phyloP scores from a whole-genome alignment of 176 grass and related monocot species.

The Oryza longistaminata region DNA sequence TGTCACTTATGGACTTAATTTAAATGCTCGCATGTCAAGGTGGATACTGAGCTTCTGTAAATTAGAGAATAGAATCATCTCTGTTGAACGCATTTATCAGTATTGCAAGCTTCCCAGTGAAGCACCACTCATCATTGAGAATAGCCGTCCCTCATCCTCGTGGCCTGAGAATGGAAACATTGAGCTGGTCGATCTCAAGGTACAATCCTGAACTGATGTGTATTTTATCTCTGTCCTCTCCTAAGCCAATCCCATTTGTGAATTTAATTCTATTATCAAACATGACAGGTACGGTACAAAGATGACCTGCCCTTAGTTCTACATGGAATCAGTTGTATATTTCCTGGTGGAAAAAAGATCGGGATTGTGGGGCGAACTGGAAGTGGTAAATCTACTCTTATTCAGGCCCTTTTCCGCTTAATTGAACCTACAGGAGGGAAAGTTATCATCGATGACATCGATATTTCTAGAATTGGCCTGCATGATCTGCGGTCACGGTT shows the following conservation, averaged over 20 bases:
- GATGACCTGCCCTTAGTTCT: constrained; percentile 86
- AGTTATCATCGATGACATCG: constrained; percentile 78
- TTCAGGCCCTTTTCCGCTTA: constrained; percentile 94
- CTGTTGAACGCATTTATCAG: constrained; percentile 96
- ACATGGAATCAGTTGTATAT: constrained; percentile 74
- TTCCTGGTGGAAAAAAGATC: constrained; percentile 87
- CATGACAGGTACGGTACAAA: constrained; percentile 82
- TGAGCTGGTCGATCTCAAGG: constrained; percentile 91
- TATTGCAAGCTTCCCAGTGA: constrained; percentile 90
- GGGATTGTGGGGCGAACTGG: constrained; percentile 98
- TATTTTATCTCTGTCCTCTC: not conserved
- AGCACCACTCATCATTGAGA: constrained; percentile 70
- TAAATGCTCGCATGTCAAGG: constrained; percentile 92
- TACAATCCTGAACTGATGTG: constrained; percentile 10
- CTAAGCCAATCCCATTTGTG: not conserved
- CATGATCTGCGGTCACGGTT: constrained; percentile 87
- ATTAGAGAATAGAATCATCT: constrained; percentile 97
- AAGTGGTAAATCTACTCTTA: constrained; percentile 99
- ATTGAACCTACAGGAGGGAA: constrained; percentile 77
- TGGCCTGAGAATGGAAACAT: constrained; percentile 88
- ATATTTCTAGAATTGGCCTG: constrained; percentile 82
- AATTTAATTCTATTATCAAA: constrained; percentile 10
- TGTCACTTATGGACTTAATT: constrained; percentile 92
- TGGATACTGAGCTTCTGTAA: constrained; percentile 99
- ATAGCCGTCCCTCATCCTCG: constrained; percentile 47